These are phyloP conservation scores for Skeletonema tropicum DNA, from an alignment of 108 stramenopile genomes.

Conservation along the genomic window DNA sequence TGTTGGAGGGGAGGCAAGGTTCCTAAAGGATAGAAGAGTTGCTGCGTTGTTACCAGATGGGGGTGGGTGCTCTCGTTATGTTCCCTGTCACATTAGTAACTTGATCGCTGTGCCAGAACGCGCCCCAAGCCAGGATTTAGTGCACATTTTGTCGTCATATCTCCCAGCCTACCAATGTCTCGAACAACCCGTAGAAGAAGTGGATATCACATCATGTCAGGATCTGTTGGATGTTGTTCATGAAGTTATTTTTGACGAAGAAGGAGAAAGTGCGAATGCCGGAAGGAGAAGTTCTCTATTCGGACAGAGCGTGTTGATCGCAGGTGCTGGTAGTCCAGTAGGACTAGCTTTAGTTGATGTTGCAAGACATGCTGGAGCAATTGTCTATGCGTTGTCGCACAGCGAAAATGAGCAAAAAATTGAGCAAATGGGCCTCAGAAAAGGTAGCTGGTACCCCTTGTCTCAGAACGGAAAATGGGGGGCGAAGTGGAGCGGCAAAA, in stretches of 20 bases:
- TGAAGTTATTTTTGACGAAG: no score
- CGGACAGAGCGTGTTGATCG: conserved; percentile 62
- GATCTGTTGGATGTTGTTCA: no score
- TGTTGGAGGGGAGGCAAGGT: neutral
- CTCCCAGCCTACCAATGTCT: conserved; percentile 73
- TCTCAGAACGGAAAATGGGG: neutral
- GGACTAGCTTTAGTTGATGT: conserved; percentile 70
- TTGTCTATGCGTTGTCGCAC: conserved; percentile 36
- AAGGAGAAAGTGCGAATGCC: neutral
- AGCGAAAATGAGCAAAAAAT: neutral
- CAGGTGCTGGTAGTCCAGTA: conserved; percentile 59
- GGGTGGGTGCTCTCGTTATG: conserved; percentile 66
- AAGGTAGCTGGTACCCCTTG: neutral
- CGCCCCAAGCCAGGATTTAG: conserved; percentile 24
- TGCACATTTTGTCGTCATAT: conserved; percentile 63
- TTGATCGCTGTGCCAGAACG: conserved; percentile 60
- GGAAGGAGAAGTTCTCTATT: conserved; percentile 38
- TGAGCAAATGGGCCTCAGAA: neutral
- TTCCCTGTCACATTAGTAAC: conserved; percentile 35
- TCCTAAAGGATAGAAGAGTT: conserved; percentile 44
- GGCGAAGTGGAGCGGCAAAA: neutral
- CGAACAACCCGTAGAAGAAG: neutral
- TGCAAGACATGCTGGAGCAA: conserved; percentile 56
- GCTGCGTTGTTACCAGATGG: conserved; percentile 67
- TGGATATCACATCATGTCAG: neutral